Conservation (phyloP, 495 filamentous ascomycete species). For the Annulohypoxylon nitens region DNA sequence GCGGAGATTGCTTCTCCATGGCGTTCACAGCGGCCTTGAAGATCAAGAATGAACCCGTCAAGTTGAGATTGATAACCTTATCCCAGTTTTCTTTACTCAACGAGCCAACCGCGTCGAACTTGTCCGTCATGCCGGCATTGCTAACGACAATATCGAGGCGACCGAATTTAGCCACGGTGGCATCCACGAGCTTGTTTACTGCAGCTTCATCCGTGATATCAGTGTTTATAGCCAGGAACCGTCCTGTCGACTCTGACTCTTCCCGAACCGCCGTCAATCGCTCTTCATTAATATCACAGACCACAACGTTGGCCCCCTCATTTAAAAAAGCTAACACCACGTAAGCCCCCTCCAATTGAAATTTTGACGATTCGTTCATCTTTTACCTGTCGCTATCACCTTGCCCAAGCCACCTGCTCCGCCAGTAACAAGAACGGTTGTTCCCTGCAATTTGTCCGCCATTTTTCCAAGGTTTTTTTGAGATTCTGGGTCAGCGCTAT, state of each 20-base stretch:
- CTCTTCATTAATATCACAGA: constrained; percentile 62
- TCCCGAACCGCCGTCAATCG: constrained; percentile 52
- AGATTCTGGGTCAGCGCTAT: background rate
- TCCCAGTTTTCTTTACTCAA: constrained; percentile 67
- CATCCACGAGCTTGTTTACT: constrained; percentile 53
- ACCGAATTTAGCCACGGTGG: constrained; percentile 54
- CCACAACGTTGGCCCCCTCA: constrained; percentile 58
- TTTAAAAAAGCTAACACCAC: constrained; percentile 56
- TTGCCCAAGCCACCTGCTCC: constrained; percentile 59
- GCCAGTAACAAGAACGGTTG: constrained; percentile 61
- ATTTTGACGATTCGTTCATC: background rate
- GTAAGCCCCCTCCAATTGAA: background rate
- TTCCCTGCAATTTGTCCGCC: constrained; percentile 47
- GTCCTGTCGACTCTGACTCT: constrained; percentile 47
- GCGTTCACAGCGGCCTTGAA: constrained; percentile 65
- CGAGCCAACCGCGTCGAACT: constrained; percentile 67
- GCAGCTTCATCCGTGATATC: constrained; percentile 56
- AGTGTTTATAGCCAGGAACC: constrained; percentile 50
- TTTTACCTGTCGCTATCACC: constrained; percentile 21
- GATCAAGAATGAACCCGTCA: constrained; percentile 69
- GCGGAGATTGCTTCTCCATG: constrained; percentile 41
- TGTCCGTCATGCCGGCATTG: constrained; percentile 67
- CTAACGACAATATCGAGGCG: constrained; percentile 65
- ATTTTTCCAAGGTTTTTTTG: too few species aligned
- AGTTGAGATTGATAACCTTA: constrained; percentile 68